A percentile compares a stretch with the other conserved stretches of the same genome.
phyloP scores from a whole-genome alignment of 225 moss, liverwort and hornwort species.

The Pseudisothecium myosuroides region DNA sequence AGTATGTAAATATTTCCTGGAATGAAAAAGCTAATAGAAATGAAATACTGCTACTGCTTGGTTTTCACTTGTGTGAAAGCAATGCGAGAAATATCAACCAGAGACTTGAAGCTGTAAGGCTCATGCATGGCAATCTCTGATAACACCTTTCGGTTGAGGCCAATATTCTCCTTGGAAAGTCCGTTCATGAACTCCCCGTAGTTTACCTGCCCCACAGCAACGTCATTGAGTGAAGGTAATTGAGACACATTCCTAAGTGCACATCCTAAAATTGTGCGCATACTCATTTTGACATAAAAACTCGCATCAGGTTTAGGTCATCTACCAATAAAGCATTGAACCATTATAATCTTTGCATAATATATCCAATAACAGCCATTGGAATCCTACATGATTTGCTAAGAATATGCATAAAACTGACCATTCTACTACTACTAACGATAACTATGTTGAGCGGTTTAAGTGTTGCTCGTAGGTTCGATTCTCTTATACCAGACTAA shows the following conservation, averaged over 20 bases:
- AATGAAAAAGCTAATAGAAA: background rate
- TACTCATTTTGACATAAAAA: background rate
- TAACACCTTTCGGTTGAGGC: conserved; percentile 75
- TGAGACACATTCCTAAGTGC: background rate
- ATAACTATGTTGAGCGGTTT: background rate
- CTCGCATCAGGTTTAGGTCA: background rate
- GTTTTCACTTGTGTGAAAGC: conserved; percentile 70
- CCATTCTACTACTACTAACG: background rate
- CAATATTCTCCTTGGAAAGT: conserved; percentile 74
- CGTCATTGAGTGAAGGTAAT: background rate
- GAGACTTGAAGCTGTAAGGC: conserved; percentile 86
- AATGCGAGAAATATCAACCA: conserved; percentile 77
- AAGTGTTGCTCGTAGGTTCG: background rate
- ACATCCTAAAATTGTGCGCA: background rate
- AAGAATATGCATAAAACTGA: background rate
- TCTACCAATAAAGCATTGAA: background rate
- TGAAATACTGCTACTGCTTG: conserved; percentile 1
- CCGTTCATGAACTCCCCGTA: conserved; percentile 95
- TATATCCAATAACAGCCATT: background rate
- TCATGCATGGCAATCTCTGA: conserved; percentile 94
- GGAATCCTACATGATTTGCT: background rate
- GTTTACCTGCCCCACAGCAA: conserved; percentile 46
- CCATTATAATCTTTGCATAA: background rate
- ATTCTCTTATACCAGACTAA: background rate
- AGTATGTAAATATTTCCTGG: background rate